A percentile compares a stretch with the other conserved stretches of the same genome.
phyloP scores from a whole-genome alignment of 208 protist species.

The Leishmania braziliensis region DNA sequence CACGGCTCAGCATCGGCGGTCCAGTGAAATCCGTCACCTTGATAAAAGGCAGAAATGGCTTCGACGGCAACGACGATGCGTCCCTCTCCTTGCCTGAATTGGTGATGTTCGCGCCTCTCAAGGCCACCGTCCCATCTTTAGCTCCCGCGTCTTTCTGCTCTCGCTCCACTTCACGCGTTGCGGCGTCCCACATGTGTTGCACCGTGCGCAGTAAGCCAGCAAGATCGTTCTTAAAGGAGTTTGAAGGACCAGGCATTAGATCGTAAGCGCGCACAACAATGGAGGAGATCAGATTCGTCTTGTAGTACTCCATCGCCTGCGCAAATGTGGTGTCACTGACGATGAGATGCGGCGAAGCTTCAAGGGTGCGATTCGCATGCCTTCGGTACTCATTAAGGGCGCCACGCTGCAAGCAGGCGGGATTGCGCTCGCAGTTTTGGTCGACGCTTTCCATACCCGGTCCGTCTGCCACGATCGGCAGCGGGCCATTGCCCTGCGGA shows the following conservation, averaged over 20 bases:
- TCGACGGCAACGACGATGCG: neutral
- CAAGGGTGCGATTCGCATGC: conserved; percentile 36
- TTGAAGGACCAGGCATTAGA: conserved; percentile 4
- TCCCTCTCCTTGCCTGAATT: neutral
- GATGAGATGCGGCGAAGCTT: conserved; percentile 36
- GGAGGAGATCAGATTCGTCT: conserved; percentile 23
- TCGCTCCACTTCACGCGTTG: conserved; percentile 11
- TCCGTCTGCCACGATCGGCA: conserved; percentile 6
- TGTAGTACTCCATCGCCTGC: conserved; percentile 30
- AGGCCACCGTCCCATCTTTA: neutral
- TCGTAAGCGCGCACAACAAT: conserved; percentile 40
- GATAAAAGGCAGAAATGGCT: conserved; percentile 8
- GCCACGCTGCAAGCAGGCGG: conserved; percentile 9
- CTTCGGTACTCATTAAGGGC: conserved; percentile 20
- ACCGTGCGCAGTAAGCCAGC: conserved; percentile 24
- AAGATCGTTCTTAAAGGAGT: conserved; percentile 19
- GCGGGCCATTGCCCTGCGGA: neutral
- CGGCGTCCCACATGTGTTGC: conserved; percentile 40
- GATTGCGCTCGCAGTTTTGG: conserved; percentile 1
- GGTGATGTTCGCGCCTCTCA: neutral
- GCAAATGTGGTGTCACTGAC: conserved; percentile 27
- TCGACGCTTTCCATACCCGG: conserved; percentile 1
- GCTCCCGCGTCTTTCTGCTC: neutral
- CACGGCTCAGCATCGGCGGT: neutral
- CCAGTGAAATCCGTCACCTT: conserved; percentile 2